Conservation (phyloP, 192 early-diverging fungal genomes). For the Coemansia sp. region DNA sequence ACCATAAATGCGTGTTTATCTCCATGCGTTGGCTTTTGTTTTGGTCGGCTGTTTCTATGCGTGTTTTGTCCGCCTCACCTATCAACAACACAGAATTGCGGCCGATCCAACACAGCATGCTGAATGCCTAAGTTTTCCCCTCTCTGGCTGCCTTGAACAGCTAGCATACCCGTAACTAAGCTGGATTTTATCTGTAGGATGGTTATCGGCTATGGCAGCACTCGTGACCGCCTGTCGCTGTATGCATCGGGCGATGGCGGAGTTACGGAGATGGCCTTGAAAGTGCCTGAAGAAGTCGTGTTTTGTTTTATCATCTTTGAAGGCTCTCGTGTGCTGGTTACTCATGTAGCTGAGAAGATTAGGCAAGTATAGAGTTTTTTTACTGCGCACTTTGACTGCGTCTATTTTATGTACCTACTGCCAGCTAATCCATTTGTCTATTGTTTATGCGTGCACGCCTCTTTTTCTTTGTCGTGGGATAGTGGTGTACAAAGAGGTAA, state of each 20-base stretch:
- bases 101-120: not conserved
- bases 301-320: constrained; percentile 46
- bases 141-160: too few species aligned
- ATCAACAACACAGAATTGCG: not conserved
- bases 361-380: constrained; percentile 22
- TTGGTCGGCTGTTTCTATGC: not conserved
- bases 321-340: constrained; percentile 43
- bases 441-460: not conserved
- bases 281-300: constrained; percentile 36
- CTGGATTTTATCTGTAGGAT: constrained; percentile 27
- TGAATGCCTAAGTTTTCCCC: not conserved
- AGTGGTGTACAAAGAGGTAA: constrained; percentile 41
- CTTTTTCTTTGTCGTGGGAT: constrained; percentile 1
- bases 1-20: not conserved
- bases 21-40: constrained; percentile 2
- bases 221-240: constrained; percentile 39
- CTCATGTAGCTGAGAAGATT: constrained; percentile 49
- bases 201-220: constrained; percentile 41
- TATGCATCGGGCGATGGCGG: constrained; percentile 35
- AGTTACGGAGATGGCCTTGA: constrained; percentile 36
- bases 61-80: constrained; percentile 2
- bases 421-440: constrained; percentile 2
- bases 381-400: not conserved
- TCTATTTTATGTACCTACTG: constrained; percentile 6
- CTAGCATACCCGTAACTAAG: too few species aligned